Percentiles rank a stretch among this genome's conserved stretches.
phyloP scores from a whole-genome alignment of 768 basidiomycete species.

The Sistotremastrum suecicum region DNA sequence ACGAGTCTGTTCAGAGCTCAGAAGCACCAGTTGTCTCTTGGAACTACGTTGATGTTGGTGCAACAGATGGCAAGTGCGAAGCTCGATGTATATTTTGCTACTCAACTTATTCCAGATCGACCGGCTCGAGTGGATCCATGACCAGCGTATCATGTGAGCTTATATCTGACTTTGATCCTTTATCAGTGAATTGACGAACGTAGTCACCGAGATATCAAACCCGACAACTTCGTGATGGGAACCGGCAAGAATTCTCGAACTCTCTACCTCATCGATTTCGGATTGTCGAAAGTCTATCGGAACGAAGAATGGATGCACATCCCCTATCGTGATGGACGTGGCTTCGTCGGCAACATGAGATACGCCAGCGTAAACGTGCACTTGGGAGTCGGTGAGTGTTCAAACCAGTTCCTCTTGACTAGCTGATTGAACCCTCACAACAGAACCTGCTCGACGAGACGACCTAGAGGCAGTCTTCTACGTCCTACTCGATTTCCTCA shows the following conservation, averaged over 20 bases:
- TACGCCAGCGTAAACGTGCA: too few relatives aligned
- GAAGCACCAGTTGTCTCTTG: too few relatives aligned
- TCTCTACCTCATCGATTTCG: constrained; percentile 90
- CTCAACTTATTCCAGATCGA: constrained; percentile 45
- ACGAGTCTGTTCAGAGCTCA: too few relatives aligned
- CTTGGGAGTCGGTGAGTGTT: too few relatives aligned
- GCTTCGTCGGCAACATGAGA: constrained; percentile 60
- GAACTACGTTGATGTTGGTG: too few relatives aligned
- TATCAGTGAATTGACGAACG: constrained; percentile 43
- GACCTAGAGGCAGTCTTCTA: constrained; percentile 72
- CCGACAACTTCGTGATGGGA: constrained; percentile 98
- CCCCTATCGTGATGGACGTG: constrained; percentile 51
- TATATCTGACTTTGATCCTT: too few relatives aligned
- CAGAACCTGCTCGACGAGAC: constrained; percentile 19
- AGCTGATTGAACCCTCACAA: too few relatives aligned
- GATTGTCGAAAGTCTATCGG: constrained; percentile 67
- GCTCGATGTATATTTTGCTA: too few relatives aligned
- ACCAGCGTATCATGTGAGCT: too few relatives aligned
- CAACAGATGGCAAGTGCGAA: too few relatives aligned
- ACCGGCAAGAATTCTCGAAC: constrained; percentile 34
- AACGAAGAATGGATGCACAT: constrained; percentile 45
- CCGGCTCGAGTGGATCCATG: constrained; percentile 89
- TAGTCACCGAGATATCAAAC: constrained; percentile 95
- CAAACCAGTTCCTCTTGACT: too few relatives aligned
- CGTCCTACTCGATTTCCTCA: constrained; percentile 72